These are phyloP conservation scores for Trichoderma orchidacearum DNA, from an alignment of 495 filamentous ascomycete genomes.

Conservation along the genomic window DNA sequence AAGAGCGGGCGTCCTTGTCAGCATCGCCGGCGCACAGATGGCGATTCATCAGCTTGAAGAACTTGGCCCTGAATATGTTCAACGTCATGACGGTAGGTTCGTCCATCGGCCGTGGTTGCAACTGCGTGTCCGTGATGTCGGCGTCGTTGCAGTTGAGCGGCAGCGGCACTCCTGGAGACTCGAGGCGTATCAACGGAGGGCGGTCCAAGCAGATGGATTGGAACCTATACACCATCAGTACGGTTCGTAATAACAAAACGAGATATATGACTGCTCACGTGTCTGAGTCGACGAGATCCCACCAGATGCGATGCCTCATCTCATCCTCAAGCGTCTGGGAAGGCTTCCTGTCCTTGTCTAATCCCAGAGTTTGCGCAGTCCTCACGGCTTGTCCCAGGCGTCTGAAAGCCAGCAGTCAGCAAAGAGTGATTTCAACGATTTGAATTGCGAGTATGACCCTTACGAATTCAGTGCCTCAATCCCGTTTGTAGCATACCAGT, in stretches of 20 bases:
- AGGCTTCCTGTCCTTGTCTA: background rate
- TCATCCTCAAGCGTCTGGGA: background rate
- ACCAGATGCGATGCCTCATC: background rate
- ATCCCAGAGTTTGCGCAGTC: background rate
- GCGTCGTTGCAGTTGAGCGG: constrained; percentile 1
- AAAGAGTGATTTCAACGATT: background rate
- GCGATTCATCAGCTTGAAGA: background rate
- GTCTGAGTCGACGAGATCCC: background rate
- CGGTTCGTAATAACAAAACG: background rate
- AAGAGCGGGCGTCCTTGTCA: background rate
- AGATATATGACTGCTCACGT: background rate
- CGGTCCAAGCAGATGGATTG: background rate
- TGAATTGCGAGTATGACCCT: background rate
- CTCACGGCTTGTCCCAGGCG: background rate
- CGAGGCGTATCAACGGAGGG: background rate
- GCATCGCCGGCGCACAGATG: background rate
- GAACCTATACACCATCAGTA: too few species aligned
- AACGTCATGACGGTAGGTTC: background rate
- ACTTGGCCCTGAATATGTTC: background rate
- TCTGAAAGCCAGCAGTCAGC: background rate
- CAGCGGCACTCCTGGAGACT: background rate
- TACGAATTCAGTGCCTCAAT: background rate
- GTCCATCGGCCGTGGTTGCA: too few species aligned
- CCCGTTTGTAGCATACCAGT: background rate
- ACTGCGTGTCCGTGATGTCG: too few species aligned